Base-by-base conservation (phyloP, 2,329 filamentous ascomycete genomes). In the Ophiognomonia clavigignenti-juglandacearum region DNA sequence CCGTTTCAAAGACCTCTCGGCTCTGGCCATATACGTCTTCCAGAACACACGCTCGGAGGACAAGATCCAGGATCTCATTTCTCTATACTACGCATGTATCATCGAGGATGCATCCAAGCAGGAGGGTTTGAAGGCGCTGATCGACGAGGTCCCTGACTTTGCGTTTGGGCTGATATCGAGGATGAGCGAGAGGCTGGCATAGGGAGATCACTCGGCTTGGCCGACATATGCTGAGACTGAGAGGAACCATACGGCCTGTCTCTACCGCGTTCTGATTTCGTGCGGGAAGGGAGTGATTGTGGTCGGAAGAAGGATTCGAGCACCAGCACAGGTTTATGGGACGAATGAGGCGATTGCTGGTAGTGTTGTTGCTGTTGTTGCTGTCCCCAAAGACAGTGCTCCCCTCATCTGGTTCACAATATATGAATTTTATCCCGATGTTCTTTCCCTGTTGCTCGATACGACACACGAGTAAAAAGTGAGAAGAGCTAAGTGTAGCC, bases 71-170 rank as follows among this genome's bases (percentile, higher is more conserved):
- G 20, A 36, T 0, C 45, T 53, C 26, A 22, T 53, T 2, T 31
- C 43, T 1, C 46, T 45, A 6, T 54, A 53, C 34, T 47, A 47
- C 3, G 45, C 52, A 3, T 56, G 52, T 19, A 48, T 51, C 3
- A 31, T 47, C 3, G 52, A 55, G 36, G 39, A 53, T 36, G 49
- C 34, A 18, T 26, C n/a, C 13, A 42, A 51, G 11, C 26, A 51
- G 1, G 45, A 42, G 2, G 38, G 31, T 3, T 16, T 48, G 27
- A 37, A 47, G 35, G 42, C 41, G 8, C 41, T 51, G 26, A 32
- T 48, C 6, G 18, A 41, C 1, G 38, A 39, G 16, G 22, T 35
- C 9, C 49, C 49, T 3, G 41, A 51, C 2, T 51, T 48, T 14
- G 37, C 49, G 4, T 20, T 31, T 4, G 37, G 19, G 0, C 29